phyloP scores from a whole-genome alignment of 371 early-diverging fungal genomes.

The Mucor mucedo region DNA sequence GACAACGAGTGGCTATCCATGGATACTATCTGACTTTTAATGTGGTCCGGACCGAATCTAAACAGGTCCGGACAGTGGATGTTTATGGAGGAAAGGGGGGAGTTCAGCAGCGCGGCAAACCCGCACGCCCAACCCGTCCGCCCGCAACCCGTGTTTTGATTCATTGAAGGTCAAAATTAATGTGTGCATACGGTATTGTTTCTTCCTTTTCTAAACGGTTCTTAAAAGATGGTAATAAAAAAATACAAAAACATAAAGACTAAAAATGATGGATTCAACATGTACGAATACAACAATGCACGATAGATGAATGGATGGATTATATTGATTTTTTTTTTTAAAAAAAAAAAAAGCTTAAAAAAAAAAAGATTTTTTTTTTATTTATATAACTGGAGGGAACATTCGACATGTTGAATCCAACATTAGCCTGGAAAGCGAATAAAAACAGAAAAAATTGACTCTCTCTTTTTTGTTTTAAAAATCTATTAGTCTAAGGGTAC shows the following conservation, averaged over 20 bases:
- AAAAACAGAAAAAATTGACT: too few relatives aligned
- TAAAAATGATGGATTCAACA: neutral
- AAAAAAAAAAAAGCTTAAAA: neutral
- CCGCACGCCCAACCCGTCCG: too few relatives aligned
- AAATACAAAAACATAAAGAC: neutral
- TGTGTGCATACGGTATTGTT: slow-evolving; percentile 6
- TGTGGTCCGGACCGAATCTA: too few relatives aligned
- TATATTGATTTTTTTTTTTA: neutral
- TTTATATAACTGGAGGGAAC: neutral
- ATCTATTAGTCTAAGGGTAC: slow-evolving; percentile 96
- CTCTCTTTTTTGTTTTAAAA: neutral
- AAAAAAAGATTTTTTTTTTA: neutral
- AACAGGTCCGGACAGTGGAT: too few relatives aligned
- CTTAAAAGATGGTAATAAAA: slow-evolving; percentile 10
- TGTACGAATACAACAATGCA: neutral
- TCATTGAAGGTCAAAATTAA: slow-evolving; percentile 7
- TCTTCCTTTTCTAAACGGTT: slow-evolving; percentile 11
- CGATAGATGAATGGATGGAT: neutral
- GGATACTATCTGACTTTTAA: too few relatives aligned
- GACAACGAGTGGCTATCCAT: too few relatives aligned
- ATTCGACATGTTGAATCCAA: too few relatives aligned
- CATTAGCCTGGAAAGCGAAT: too few relatives aligned
- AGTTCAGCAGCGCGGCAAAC: too few relatives aligned
- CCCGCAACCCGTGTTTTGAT: neutral
- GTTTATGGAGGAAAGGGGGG: too few relatives aligned